Percentiles rank a stretch among this genome's conserved stretches.
Conservation (phyloP, 306 rosid species). For the Heteromeles arbutifolia region DNA sequence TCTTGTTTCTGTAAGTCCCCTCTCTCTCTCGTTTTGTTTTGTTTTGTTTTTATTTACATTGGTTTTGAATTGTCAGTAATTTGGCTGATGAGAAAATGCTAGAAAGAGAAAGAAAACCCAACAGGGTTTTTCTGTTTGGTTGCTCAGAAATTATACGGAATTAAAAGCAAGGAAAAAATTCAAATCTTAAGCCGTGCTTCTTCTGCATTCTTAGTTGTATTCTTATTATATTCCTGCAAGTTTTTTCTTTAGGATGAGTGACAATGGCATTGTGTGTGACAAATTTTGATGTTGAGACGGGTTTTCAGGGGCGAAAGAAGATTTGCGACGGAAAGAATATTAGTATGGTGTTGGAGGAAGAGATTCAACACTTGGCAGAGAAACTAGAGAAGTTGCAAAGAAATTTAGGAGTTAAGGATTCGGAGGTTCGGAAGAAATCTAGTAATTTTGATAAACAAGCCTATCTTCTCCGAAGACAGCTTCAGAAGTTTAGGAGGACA, state of each 20-base stretch:
- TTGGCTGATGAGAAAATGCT: constrained; percentile 3
- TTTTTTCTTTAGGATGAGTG: background rate
- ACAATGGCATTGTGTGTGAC: background rate
- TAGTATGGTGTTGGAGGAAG: constrained; percentile 49
- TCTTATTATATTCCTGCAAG: background rate
- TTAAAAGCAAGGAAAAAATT: background rate
- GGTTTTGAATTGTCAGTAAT: background rate
- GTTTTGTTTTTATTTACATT: background rate
- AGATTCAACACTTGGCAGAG: constrained; percentile 50
- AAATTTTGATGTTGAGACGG: constrained; percentile 3
- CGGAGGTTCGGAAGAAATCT: constrained; percentile 12
- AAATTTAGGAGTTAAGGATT: constrained; percentile 37
- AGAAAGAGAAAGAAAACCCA: background rate
- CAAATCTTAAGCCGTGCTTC: background rate
- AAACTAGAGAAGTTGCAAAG: constrained; percentile 61
- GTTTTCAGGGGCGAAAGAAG: constrained; percentile 62
- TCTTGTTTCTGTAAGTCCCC: constrained; percentile 63
- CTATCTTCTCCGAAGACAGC: constrained; percentile 40
- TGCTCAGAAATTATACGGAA: background rate
- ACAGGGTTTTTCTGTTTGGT: background rate
- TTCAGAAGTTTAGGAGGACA: constrained; percentile 50
- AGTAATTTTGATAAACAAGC: constrained; percentile 64
- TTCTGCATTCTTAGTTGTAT: background rate
- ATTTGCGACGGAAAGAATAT: constrained; percentile 48
- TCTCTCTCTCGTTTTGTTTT: background rate